Evolutionary conservation across 768 basidiomycete genomes (phyloP).

Genomic region (Lactarius hengduanensis): DNA sequence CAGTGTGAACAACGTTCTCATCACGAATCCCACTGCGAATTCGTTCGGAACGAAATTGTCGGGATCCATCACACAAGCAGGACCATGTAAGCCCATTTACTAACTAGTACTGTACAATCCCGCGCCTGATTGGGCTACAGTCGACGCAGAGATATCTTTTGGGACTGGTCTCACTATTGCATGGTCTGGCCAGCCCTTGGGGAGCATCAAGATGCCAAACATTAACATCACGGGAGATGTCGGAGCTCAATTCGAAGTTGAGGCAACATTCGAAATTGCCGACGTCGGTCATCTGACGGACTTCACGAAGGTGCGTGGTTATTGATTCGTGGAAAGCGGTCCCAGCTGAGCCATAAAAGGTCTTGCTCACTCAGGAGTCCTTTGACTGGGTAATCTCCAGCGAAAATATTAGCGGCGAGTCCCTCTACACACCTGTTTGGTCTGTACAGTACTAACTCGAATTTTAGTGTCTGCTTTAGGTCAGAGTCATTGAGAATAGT

Average conservation of each 20-base stretch:
- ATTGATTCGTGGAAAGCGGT: not conserved
- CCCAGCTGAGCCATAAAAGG: constrained; percentile 32
- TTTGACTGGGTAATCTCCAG: constrained; percentile 72
- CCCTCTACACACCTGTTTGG: not conserved
- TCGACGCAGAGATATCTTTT: constrained; percentile 69
- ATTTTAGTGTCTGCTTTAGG: constrained; percentile 55
- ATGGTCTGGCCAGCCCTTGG: constrained; percentile 58
- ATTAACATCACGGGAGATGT: constrained; percentile 59
- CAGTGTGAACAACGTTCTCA: constrained; percentile 61
- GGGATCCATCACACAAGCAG: constrained; percentile 66
- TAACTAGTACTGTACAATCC: not conserved
- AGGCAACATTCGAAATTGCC: constrained; percentile 57
- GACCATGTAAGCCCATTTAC: constrained; percentile 55
- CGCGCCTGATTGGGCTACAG: constrained; percentile 32
- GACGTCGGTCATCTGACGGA: constrained; percentile 56
- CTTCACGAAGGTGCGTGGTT: constrained; percentile 55
- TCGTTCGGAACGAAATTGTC: constrained; percentile 58
- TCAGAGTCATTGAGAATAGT: constrained; percentile 31
- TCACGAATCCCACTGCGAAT: constrained; percentile 53
- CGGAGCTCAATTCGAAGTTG: constrained; percentile 56
- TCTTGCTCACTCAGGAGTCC: constrained; percentile 57
- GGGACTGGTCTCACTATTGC: constrained; percentile 56
- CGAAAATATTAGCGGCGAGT: constrained; percentile 58
- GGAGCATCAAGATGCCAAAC: constrained; percentile 58
- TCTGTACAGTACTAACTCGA: not conserved